phyloP scores from a whole-genome alignment of 1,284 basidiomycete genomes.

The Marasmius tenuissimus region DNA sequence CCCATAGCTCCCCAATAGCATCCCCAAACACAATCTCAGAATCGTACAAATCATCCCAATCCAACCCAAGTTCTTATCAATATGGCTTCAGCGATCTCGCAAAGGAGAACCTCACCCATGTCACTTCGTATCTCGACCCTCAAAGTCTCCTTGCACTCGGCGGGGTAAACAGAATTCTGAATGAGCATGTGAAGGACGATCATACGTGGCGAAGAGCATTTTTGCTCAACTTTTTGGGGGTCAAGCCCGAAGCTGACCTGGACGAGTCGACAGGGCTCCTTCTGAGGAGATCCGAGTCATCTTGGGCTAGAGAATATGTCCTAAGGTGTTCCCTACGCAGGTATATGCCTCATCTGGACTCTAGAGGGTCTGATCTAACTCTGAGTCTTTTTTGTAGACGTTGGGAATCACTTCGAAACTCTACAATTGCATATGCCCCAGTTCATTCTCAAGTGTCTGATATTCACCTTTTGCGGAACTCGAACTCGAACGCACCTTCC shows the following conservation, averaged over 20 bases:
- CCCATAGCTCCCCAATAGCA: conserved; percentile 41
- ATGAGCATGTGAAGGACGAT: conserved; percentile 73
- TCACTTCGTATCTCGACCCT: conserved; percentile 78
- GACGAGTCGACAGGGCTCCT: conserved; percentile 45
- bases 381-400: conserved; percentile 44
- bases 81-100: conserved; percentile 67
- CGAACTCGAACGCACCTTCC: neutral
- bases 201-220: conserved; percentile 87
- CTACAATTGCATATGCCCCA: conserved; percentile 62
- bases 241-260: conserved; percentile 60
- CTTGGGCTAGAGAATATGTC: conserved; percentile 73
- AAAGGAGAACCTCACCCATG: conserved; percentile 73
- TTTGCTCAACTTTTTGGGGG: conserved; percentile 65
- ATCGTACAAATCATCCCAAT: conserved; percentile 23
- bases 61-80: conserved; percentile 32
- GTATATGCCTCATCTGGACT: conserved; percentile 32
- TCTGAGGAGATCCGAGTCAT: conserved; percentile 53
- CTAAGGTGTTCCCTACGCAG: conserved; percentile 50
- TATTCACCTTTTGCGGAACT: conserved; percentile 56
- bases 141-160: conserved; percentile 60
- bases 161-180: conserved; percentile 54
- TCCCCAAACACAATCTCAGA: conserved; percentile 25
- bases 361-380: neutral
- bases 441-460: conserved; percentile 52
- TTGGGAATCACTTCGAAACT: conserved; percentile 68